A percentile compares a stretch with the other conserved stretches of the same genome.
phyloP scores from a whole-genome alignment of 345 rosid genomes.

The Tarenaya hassleriana region DNA sequence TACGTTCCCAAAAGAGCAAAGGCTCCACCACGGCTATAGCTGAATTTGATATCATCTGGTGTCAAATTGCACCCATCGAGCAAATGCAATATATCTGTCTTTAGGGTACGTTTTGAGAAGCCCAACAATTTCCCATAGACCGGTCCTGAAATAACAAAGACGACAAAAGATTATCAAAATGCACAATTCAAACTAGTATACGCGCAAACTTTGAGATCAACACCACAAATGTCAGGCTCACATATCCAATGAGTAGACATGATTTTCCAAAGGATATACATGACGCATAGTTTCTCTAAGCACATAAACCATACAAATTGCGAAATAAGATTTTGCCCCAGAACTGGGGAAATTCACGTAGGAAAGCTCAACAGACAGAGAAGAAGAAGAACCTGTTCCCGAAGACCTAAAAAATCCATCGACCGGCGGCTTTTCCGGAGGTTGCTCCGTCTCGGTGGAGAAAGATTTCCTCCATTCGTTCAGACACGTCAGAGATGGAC shows the following conservation, averaged over 20 bases:
- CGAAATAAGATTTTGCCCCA: no score
- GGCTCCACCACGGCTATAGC: slow-evolving; percentile 39
- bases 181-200: no score
- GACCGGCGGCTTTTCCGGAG: slow-evolving; percentile 27
- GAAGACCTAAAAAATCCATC: slow-evolving; percentile 29
- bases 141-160: slow-evolving; percentile 31
- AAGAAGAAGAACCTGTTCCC: slow-evolving; percentile 16
- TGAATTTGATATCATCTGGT: slow-evolving; percentile 48
- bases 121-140: slow-evolving; percentile 50
- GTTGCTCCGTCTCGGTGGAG: slow-evolving; percentile 46
- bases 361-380: background rate
- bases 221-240: no score
- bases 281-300: background rate
- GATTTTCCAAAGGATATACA: no score
- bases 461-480: slow-evolving; percentile 36
- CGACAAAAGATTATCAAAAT: background rate
- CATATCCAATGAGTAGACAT: no score
- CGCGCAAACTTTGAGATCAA: no score
- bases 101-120: slow-evolving; percentile 39
- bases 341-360: background rate
- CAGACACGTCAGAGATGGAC: slow-evolving; percentile 24
- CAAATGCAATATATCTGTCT: slow-evolving; percentile 52
- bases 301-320: no score
- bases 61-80: slow-evolving; percentile 54
- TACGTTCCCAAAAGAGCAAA: slow-evolving; percentile 44